Conservation (phyloP, 164 flowering plant species). For the Euptelea pleiosperma region DNA sequence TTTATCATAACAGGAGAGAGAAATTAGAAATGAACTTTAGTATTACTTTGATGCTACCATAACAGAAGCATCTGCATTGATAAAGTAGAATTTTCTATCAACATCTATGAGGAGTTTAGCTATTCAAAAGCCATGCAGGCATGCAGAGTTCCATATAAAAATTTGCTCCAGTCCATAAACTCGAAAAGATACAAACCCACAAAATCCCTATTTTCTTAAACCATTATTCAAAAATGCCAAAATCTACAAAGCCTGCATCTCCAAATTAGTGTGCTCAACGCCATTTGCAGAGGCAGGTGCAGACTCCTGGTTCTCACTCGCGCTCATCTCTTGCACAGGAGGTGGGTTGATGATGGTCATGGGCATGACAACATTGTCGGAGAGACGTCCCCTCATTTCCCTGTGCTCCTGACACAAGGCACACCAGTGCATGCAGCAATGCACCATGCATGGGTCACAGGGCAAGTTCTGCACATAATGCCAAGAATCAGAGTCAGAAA, state of each 20-base stretch:
- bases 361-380: conserved; percentile 59
- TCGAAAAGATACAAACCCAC: no score
- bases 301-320: conserved; percentile 30
- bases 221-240: no score
- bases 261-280: conserved; percentile 30
- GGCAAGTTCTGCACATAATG: conserved; percentile 70
- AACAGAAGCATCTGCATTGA: no score
- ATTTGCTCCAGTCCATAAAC: no score
- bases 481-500: neutral
- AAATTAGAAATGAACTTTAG: no score
- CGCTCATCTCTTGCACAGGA: conserved; percentile 80
- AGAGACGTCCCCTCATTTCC: conserved; percentile 83
- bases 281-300: conserved; percentile 29
- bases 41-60: no score
- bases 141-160: no score
- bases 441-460: conserved; percentile 91
- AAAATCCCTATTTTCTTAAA: no score
- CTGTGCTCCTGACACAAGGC: conserved; percentile 97
- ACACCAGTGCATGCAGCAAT: conserved; percentile 95
- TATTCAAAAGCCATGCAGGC: no score
- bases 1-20: no score
- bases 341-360: conserved; percentile 91
- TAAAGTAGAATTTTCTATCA: no score
- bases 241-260: conserved; percentile 48
- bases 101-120: no score